These are phyloP conservation scores for Hymenoscyphus repandus DNA, from an alignment of 2,329 filamentous ascomycete genomes.

Conservation along the genomic window DNA sequence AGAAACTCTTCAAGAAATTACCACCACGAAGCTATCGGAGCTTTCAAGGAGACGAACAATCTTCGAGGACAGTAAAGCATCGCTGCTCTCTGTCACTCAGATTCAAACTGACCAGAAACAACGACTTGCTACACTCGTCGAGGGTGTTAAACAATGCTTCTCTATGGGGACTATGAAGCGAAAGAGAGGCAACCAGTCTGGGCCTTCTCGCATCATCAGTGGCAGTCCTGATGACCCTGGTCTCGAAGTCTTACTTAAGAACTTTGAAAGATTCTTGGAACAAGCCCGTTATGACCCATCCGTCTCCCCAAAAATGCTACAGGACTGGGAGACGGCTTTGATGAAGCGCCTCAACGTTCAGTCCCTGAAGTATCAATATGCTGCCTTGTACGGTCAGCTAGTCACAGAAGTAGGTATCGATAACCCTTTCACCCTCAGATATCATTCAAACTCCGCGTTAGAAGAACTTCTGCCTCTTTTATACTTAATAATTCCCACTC, in stretches of 20 bases:
- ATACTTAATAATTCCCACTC: too few relatives aligned
- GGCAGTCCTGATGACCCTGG: constrained; percentile 14
- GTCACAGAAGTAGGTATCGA: constrained; percentile 40
- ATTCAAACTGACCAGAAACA: constrained; percentile 32
- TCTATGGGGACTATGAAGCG: constrained; percentile 19
- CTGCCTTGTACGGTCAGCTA: constrained; percentile 49
- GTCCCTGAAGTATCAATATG: constrained; percentile 50
- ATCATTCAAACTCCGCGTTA: neutral
- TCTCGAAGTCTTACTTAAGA: constrained; percentile 30
- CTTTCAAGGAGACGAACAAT: constrained; percentile 45
- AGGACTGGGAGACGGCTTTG: constrained; percentile 43
- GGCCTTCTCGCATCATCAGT: constrained; percentile 13
- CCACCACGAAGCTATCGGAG: constrained; percentile 51
- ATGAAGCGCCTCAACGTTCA: constrained; percentile 42
- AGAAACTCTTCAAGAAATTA: constrained; percentile 49
- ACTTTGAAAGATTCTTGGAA: constrained; percentile 46
- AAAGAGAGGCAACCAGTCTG: constrained; percentile 11
- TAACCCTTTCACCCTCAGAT: constrained; percentile 36
- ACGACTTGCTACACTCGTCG: constrained; percentile 31
- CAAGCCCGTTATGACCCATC: constrained; percentile 50
- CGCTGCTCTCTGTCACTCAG: constrained; percentile 32
- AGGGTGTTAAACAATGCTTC: constrained; percentile 29
- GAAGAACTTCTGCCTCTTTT: neutral
- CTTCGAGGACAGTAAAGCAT: constrained; percentile 43
- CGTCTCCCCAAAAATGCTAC: constrained; percentile 41